Evolutionary conservation across 1,284 basidiomycete species (phyloP).

Genomic region (Sparassis latifolia): DNA sequence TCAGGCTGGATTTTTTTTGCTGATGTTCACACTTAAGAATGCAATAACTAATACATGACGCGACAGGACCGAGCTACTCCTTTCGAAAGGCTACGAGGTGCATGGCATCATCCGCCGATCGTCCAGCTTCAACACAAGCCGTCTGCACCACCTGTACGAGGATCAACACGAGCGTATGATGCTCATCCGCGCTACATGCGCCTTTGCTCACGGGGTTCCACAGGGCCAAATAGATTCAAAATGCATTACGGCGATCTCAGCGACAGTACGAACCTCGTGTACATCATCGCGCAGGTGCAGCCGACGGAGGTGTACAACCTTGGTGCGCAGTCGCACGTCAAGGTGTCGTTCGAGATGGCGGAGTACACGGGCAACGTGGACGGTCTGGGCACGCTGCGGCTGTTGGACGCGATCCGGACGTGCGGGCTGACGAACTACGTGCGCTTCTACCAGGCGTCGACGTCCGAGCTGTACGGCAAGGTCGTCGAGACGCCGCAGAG

Average conservation of each 20-base stretch:
- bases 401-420: conserved; percentile 88
- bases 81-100: conserved; percentile 85
- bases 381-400: conserved; percentile 82
- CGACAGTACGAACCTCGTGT: conserved; percentile 91
- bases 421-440: conserved; percentile 84
- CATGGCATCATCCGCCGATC: conserved; percentile 92
- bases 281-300: conserved; percentile 86
- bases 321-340: conserved; percentile 94
- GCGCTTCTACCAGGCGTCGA: conserved; percentile 91
- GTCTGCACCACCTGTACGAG: conserved; percentile 84
- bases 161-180: conserved; percentile 79
- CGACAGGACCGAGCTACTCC: conserved; percentile 70
- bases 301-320: conserved; percentile 94
- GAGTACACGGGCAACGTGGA: conserved; percentile 95
- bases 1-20: too few relatives aligned
- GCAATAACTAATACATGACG: conserved; percentile 5
- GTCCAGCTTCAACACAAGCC: conserved; percentile 90
- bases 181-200: not conserved
- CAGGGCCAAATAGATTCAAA: conserved; percentile 76
- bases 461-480: conserved; percentile 90
- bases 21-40: too few relatives aligned
- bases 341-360: conserved; percentile 95
- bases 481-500: conserved; percentile 87
- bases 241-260: conserved; percentile 88
- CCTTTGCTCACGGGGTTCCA: not conserved